These are phyloP conservation scores for Arctium minus DNA, from an alignment of 129 eudicot species.

Conservation along the genomic window DNA sequence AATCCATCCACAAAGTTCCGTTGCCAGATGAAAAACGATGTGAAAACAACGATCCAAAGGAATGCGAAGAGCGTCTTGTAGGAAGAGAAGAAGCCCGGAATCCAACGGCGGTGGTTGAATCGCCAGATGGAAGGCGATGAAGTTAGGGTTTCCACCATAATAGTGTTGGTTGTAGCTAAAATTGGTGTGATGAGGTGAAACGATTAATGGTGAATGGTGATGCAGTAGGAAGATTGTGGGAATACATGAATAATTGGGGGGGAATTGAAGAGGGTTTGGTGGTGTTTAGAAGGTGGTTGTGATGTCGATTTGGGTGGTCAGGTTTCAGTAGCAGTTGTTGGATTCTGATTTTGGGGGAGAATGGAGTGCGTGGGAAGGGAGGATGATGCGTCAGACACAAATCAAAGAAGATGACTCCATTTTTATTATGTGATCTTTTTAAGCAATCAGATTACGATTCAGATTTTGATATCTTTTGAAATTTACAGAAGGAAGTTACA, in stretches of 20 bases:
- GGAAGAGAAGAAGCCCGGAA: slow-evolving; percentile 40
- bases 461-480: background rate
- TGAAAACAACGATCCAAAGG: slow-evolving; percentile 57
- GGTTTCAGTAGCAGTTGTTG: slow-evolving; percentile 29
- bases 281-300: slow-evolving; percentile 16
- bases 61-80: slow-evolving; percentile 58
- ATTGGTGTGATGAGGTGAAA: background rate
- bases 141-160: slow-evolving; percentile 51
- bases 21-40: slow-evolving; percentile 67
- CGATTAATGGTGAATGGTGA: background rate
- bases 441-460: background rate
- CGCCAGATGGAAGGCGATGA: slow-evolving; percentile 35
- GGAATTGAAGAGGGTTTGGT: slow-evolving; percentile 31
- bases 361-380: slow-evolving; percentile 64
- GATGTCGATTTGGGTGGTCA: slow-evolving; percentile 23
- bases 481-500: background rate
- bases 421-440: background rate
- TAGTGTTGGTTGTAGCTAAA: slow-evolving; percentile 3
- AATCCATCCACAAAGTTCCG: slow-evolving; percentile 44
- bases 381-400: slow-evolving; percentile 16
- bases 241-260: slow-evolving; percentile 15
- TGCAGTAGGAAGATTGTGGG: slow-evolving; percentile 2
- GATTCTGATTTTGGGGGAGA: slow-evolving; percentile 16
- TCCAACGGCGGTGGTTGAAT: slow-evolving; percentile 44
- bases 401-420: background rate